These are phyloP conservation scores for Colletotrichum spinosum DNA, from an alignment of 2,329 filamentous ascomycete species.

Conservation along the genomic window DNA sequence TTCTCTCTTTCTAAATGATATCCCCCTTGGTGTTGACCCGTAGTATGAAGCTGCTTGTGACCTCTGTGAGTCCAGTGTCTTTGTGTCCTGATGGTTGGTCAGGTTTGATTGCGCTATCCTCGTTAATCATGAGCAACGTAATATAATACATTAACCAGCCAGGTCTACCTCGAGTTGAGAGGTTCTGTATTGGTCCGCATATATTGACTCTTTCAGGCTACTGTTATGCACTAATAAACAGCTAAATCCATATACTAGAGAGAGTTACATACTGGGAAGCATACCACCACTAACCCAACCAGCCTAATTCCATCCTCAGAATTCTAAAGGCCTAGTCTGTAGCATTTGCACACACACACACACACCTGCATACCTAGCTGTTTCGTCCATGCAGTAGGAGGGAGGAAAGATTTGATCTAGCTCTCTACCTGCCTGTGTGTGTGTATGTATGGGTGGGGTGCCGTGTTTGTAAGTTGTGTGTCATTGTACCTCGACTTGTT, in stretches of 20 bases:
- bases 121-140: too few relatives aligned
- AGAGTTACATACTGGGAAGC: too few relatives aligned
- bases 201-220: too few relatives aligned
- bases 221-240: too few relatives aligned
- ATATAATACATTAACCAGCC: too few relatives aligned
- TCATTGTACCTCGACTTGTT: too few relatives aligned
- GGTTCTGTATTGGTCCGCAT: too few relatives aligned
- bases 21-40: constrained; percentile 18
- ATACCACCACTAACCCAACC: neutral
- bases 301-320: too few relatives aligned
- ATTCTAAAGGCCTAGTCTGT: too few relatives aligned
- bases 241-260: too few relatives aligned
- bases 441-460: neutral
- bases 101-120: neutral
- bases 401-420: neutral
- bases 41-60: neutral
- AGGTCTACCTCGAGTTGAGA: too few relatives aligned
- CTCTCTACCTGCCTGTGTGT: neutral
- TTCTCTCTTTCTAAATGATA: constrained; percentile 21
- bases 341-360: neutral
- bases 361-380: constrained; percentile 6
- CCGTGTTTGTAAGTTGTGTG: too few relatives aligned
- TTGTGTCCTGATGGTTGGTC: neutral
- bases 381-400: constrained; percentile 1
- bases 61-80: neutral